These are phyloP conservation scores for Dalbergia cultrata DNA, from an alignment of 306 rosid genomes.

Conservation along the genomic window DNA sequence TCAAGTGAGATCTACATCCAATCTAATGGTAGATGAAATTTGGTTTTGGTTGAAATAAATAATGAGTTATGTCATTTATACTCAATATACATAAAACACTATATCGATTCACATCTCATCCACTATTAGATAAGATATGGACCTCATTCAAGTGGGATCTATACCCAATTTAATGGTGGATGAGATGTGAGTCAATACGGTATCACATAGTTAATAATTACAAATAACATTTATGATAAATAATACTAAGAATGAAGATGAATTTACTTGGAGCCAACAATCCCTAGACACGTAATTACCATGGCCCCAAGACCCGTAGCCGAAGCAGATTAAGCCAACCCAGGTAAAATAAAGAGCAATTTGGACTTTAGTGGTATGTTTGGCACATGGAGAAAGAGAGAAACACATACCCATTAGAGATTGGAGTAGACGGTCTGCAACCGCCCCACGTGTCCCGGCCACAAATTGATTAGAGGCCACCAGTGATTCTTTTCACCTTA, in stretches of 20 bases:
- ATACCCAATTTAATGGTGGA: too few relatives aligned
- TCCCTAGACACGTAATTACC: background rate
- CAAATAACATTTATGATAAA: too few relatives aligned
- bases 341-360: background rate
- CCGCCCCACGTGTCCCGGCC: slow-evolving; percentile 66
- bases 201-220: too few relatives aligned
- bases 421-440: slow-evolving; percentile 16
- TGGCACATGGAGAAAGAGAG: background rate
- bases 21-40: too few relatives aligned
- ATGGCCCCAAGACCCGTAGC: slow-evolving; percentile 10
- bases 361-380: slow-evolving; percentile 28
- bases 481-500: background rate
- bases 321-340: slow-evolving; percentile 6
- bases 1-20: too few relatives aligned
- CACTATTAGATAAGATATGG: too few relatives aligned
- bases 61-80: too few relatives aligned
- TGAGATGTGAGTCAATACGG: too few relatives aligned
- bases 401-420: background rate
- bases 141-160: too few relatives aligned
- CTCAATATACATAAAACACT: too few relatives aligned
- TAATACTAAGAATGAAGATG: background rate
- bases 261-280: background rate
- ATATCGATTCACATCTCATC: too few relatives aligned
- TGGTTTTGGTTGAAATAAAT: too few relatives aligned
- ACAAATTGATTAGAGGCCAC: slow-evolving; percentile 31